Evolutionary conservation across 2,329 filamentous ascomycete genomes (phyloP), one percentile per base, ranked within the genome.

Genomic region (Shiraia bambusicola): DNA sequence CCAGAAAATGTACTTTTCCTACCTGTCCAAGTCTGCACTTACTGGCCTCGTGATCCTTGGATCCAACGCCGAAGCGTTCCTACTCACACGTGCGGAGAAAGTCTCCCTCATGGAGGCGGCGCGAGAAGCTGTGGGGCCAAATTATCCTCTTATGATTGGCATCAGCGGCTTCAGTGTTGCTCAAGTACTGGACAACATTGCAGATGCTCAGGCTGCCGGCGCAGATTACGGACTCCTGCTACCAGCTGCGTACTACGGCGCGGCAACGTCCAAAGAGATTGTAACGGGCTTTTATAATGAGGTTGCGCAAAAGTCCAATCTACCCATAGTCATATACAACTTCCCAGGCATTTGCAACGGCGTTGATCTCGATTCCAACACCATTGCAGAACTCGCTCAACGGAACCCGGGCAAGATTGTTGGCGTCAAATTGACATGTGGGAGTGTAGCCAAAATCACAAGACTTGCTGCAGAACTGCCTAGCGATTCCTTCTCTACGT

Each of bases 241-340:
- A 5, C 73, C 73, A 5, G 70, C 71, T 10, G 69, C 63, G 2
- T 75, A 75, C 51, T 75, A 74, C 40, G 72, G 72, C 28, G 66
- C 67, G 32, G 67, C 67, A 7, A 74, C 71, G 5, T 72, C 69
- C 0, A 58, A 65, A 31, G 56, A 61, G 11, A 71, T 75, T 3
- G 61, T 76, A 5, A 58, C 64, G 46, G 58, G 52, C 6, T 76
- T 74, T 47, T 75, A 69, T 51, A 57, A 67, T 38, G 65, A 72
- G 26, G 66, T 86, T 3, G 84, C 84, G 2, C 72, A 76, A 35
- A 75, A 75, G 2, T 81, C 76, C 13, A 76, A 79, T 0, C 61
- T 88, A 1, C 84, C 84, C 0, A 72, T 88, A 16, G 67, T 88
- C 28, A 81, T 88, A 43, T 88, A 88, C 73, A 88, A 88, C 67